Conservation (phyloP, 2,329 filamentous ascomycete species). For the Achaetomium macrosporum region DNA sequence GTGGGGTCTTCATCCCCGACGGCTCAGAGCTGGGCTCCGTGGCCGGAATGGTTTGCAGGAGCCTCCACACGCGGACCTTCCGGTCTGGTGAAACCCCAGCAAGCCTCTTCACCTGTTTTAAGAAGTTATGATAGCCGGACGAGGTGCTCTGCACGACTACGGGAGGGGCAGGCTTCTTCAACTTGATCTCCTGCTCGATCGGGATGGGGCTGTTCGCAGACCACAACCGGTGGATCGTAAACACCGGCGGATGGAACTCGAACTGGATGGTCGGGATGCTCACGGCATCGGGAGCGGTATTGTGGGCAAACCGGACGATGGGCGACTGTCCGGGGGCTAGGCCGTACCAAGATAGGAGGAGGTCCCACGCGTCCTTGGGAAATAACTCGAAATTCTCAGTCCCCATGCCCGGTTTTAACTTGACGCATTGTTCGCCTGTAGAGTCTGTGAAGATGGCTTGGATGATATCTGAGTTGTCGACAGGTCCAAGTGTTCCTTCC, state of each 20-base stretch:
- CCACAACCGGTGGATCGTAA: slow-evolving; percentile 76
- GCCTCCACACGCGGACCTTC: slow-evolving; percentile 72
- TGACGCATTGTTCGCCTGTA: slow-evolving; percentile 55
- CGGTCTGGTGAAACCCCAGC: slow-evolving; percentile 61
- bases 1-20: slow-evolving; percentile 35
- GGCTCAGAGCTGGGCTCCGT: slow-evolving; percentile 33
- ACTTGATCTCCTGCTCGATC: slow-evolving; percentile 54
- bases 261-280: slow-evolving; percentile 63
- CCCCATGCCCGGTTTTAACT: slow-evolving; percentile 63
- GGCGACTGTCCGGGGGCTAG: slow-evolving; percentile 61
- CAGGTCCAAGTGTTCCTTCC: slow-evolving; percentile 62
- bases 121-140: slow-evolving; percentile 65
- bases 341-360: slow-evolving; percentile 79
- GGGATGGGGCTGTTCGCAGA: slow-evolving; percentile 51
- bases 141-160: slow-evolving; percentile 66
- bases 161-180: slow-evolving; percentile 55
- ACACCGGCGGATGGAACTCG: slow-evolving; percentile 78
- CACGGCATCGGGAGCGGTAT: slow-evolving; percentile 58
- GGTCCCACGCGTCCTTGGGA: slow-evolving; percentile 72
- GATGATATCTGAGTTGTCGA: slow-evolving; percentile 84
- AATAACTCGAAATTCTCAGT: slow-evolving; percentile 72
- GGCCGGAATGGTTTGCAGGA: slow-evolving; percentile 44
- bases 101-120: slow-evolving; percentile 65
- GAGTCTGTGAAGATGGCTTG: slow-evolving; percentile 51
- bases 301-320: slow-evolving; percentile 71